Percentiles rank a stretch among this genome's conserved stretches.
These are phyloP conservation scores for Phytophthora syringae DNA, from an alignment of 352 stramenopile species.

Conservation along the genomic window DNA sequence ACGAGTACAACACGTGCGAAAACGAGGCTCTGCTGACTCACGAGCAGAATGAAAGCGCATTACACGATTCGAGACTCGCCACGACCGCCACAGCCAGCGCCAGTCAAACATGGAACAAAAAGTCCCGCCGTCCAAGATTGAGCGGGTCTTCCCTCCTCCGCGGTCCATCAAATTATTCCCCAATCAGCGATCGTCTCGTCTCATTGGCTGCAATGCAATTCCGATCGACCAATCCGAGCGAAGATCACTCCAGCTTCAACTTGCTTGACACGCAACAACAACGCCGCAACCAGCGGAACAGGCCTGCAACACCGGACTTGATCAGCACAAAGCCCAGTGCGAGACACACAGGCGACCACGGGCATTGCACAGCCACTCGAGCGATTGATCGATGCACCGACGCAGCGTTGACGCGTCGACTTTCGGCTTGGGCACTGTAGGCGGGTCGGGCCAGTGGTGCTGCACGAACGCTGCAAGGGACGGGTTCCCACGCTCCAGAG, in stretches of 20 bases:
- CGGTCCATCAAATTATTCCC: conserved; percentile 16
- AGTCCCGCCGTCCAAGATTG: neutral
- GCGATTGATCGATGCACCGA: conserved; percentile 3
- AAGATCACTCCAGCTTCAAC: conserved; percentile 33
- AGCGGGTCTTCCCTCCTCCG: conserved; percentile 24
- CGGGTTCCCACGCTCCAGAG: conserved; percentile 52
- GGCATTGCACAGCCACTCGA: conserved; percentile 22
- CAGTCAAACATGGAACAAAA: conserved; percentile 1
- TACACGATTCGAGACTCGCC: neutral
- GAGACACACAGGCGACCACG: conserved; percentile 25
- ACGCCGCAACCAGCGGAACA: conserved; percentile 4
- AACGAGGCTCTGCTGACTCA: conserved; percentile 7
- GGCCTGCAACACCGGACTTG: conserved; percentile 22
- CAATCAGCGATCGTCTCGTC: conserved; percentile 15
- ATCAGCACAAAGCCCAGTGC: conserved; percentile 3
- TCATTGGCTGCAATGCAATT: conserved; percentile 13
- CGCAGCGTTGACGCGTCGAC: neutral
- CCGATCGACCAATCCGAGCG: conserved; percentile 29
- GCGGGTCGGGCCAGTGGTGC: conserved; percentile 38
- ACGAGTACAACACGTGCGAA: conserved; percentile 26
- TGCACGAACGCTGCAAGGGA: conserved; percentile 50
- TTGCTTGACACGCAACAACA: conserved; percentile 11
- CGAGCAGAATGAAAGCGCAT: neutral
- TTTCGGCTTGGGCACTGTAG: conserved; percentile 2
- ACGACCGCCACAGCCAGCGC: neutral